Percentiles rank a stretch among this genome's conserved stretches.
Conservation (phyloP, 2,329 filamentous ascomycete genomes). For the Fusarium continuum region DNA sequence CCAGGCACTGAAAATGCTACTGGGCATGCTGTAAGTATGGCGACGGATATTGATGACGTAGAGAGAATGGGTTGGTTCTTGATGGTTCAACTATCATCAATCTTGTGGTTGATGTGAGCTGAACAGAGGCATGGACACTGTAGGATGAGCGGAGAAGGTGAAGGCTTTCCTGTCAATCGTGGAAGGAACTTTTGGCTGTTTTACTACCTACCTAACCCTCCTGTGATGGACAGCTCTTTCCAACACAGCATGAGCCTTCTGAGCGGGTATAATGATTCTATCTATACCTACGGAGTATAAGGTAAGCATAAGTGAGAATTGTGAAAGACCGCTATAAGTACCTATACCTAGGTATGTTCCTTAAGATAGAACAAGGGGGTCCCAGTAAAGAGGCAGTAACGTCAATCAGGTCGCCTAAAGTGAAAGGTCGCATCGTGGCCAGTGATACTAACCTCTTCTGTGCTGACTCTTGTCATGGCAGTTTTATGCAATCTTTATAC, state of each 20-base stretch:
- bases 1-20: slow-evolving; percentile 14
- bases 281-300: too few species aligned
- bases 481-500: slow-evolving; percentile 11
- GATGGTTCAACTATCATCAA: not conserved
- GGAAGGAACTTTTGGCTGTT: not conserved
- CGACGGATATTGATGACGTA: slow-evolving; percentile 12
- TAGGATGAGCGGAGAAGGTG: not conserved
- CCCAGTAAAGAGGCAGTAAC: not conserved
- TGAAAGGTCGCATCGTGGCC: slow-evolving; percentile 1
- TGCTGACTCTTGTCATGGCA: not conserved
- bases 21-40: slow-evolving; percentile 23
- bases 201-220: not conserved
- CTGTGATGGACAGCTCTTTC: not conserved
- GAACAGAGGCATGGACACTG: not conserved
- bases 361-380: too few species aligned
- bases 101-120: not conserved
- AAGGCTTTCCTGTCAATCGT: not conserved
- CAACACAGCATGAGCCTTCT: too few species aligned
- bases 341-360: too few species aligned
- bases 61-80: not conserved
- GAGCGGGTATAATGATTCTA: too few species aligned
- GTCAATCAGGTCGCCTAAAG: slow-evolving; percentile 1
- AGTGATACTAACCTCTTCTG: slow-evolving; percentile 1
- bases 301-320: too few species aligned
- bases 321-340: too few species aligned